These are phyloP conservation scores for Gaertneriomyces semiglobifer DNA, from an alignment of 192 early-diverging fungal species.

Conservation along the genomic window DNA sequence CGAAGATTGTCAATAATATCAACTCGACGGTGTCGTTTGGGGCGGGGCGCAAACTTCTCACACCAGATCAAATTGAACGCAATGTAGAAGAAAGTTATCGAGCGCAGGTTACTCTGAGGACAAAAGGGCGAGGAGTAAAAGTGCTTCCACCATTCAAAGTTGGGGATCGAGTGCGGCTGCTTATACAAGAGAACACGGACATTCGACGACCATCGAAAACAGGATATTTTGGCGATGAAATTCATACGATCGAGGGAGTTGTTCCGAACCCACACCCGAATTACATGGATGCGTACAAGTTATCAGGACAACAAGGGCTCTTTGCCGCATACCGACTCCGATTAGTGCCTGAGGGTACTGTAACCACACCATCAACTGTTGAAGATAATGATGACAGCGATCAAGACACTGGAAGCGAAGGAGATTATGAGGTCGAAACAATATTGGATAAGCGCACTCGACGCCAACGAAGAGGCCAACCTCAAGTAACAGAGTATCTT, in stretches of 20 bases:
- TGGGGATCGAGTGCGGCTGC: not conserved
- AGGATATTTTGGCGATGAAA: no score
- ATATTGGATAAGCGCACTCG: not conserved
- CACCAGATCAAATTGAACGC: no score
- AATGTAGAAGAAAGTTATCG: no score
- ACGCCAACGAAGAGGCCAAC: not conserved
- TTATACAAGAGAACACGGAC: not conserved
- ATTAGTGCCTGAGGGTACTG: not conserved
- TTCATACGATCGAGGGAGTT: no score
- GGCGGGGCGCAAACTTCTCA: not conserved
- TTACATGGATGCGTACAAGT: no score
- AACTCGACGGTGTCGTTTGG: not conserved
- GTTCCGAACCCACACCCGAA: no score
- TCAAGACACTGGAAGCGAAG: not conserved
- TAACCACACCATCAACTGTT: no score
- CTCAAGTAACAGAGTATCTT: not conserved
- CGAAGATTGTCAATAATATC: no score
- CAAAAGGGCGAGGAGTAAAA: not conserved
- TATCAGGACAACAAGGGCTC: no score
- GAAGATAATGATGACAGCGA: not conserved
- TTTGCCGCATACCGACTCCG: not conserved
- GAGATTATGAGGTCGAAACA: not conserved
- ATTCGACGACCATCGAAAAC: no score
- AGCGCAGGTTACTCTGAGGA: not conserved
- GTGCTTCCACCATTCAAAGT: not conserved